A percentile compares a stretch with the other conserved stretches of the same genome.
phyloP scores from a whole-genome alignment of 108 stramenopile genomes.

The Nitzschia inconspicua region DNA sequence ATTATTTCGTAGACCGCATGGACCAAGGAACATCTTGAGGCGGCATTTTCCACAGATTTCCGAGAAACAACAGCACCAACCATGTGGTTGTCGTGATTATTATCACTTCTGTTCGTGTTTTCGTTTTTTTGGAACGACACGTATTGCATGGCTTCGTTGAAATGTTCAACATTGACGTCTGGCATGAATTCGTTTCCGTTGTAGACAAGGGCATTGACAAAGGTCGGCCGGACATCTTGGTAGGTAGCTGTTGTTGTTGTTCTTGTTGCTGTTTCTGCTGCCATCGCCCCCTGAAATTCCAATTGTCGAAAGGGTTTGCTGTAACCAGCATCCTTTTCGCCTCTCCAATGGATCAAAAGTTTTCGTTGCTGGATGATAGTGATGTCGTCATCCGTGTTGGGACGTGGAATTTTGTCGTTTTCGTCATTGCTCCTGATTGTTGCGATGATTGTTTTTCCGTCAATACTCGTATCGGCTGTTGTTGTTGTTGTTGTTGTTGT shows the following conservation, averaged over 20 bases:
- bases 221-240: not conserved
- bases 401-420: too few relatives aligned
- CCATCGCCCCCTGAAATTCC: slow-evolving; percentile 36
- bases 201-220: slow-evolving; percentile 32
- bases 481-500: too few relatives aligned
- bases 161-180: slow-evolving; percentile 29
- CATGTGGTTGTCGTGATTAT: not conserved
- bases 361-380: too few relatives aligned
- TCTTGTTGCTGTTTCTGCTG: slow-evolving; percentile 16
- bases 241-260: not conserved
- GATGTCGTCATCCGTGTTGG: too few relatives aligned
- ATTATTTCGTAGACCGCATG: slow-evolving; percentile 62
- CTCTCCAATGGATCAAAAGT: slow-evolving; percentile 47
- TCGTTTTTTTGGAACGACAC: slow-evolving; percentile 12
- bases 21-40: slow-evolving; percentile 66
- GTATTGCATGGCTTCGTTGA: slow-evolving; percentile 83
- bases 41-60: slow-evolving; percentile 34
- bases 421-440: too few relatives aligned
- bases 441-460: too few relatives aligned
- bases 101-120: not conserved
- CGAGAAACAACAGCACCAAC: not conserved
- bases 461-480: too few relatives aligned
- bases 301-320: slow-evolving; percentile 45
- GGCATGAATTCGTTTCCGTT: slow-evolving; percentile 31
- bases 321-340: slow-evolving; percentile 41